Base-by-base conservation (phyloP, 2,329 filamentous ascomycete species). In the Beauveria sp. region DNA sequence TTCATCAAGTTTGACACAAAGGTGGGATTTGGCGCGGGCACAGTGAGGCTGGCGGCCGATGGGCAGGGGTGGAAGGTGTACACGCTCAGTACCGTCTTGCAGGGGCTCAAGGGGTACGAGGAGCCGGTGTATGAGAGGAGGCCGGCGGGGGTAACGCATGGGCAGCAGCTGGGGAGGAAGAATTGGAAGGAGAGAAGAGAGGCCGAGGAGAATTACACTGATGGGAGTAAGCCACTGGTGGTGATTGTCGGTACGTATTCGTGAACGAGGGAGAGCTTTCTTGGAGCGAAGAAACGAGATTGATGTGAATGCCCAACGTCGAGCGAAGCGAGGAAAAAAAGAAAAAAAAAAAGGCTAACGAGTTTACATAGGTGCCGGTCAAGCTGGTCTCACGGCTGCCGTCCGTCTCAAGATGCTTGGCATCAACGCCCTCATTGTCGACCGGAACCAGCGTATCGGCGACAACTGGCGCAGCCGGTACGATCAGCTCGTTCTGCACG, bases 401-500 rank as follows among this genome's bases (percentile, higher is more conserved):
- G 79, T 78, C 14, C 76, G 77, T 24, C 71, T 80, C 34, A 80
- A 80, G 63, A 74, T 77, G 69, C 71, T 81, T 18, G 71, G 74
- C 2, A 69, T 81, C 4, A 70, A 75, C 28, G 70, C 73, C 2
- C 66, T 81, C 34, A 62, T 82, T 34, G 70, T 82, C 53, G 80
- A 82, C 58, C 69, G 69, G 3, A 77, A 77, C 62, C 68, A 74
- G 14, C 63, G 65, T 4, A 62, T 70, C 14, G 68, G 84, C 7
- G 83, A 86, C 69, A 84, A 80, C 66, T 87, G 84, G 84, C 76
- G 83, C 41, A 78, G 77, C 22, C 74, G 84, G 22, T 87, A 87
- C 64, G 79, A 76, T 61, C 76, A 79, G 55, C 76, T 80, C 6
- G 76, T 88, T 0, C 79, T 87, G 0, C 86, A 89, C 67, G 85